Conservation (phyloP, 305 asterid genomes). For the Fraxinus latifolia region DNA sequence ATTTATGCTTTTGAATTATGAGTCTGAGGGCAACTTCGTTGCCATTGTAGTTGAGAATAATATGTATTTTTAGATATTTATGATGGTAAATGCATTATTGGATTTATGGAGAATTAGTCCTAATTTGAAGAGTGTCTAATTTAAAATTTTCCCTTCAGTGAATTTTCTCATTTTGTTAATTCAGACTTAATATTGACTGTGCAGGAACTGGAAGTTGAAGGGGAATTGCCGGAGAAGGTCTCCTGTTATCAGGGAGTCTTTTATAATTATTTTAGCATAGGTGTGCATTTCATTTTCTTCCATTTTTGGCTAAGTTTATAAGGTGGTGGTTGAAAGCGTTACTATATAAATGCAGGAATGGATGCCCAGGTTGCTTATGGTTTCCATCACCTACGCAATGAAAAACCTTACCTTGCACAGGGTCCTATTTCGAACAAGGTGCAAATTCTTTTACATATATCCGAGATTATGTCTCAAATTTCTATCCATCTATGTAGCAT, state of each 20-base stretch:
- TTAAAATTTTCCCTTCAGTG: neutral
- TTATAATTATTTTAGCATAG: constrained; percentile 97
- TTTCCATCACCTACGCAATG: constrained; percentile 91
- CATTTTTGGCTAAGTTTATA: neutral
- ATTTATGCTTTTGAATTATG: neutral
- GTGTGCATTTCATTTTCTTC: constrained; percentile 33
- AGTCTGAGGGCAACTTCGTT: neutral
- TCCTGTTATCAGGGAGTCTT: constrained; percentile 84
- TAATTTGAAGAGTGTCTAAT: neutral
- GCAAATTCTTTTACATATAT: constrained; percentile 23
- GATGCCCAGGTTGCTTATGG: constrained; percentile 99
- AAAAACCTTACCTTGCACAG: constrained; percentile 92
- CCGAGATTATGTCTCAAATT: constrained; percentile 7
- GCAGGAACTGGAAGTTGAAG: constrained; percentile 80
- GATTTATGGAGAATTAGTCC: neutral
- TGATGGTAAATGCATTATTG: constrained; percentile 3
- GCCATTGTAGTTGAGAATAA: neutral
- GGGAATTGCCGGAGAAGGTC: constrained; percentile 64
- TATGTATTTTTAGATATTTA: neutral
- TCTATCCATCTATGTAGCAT: neutral
- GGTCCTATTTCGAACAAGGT: constrained; percentile 97
- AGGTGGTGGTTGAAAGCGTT: constrained; percentile 16
- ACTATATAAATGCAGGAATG: constrained; percentile 57
- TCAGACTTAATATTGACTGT: constrained; percentile 22
- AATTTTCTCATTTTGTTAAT: neutral